Conservation (phyloP, 768 basidiomycete species). For the Amanita pseudoporphyria region DNA sequence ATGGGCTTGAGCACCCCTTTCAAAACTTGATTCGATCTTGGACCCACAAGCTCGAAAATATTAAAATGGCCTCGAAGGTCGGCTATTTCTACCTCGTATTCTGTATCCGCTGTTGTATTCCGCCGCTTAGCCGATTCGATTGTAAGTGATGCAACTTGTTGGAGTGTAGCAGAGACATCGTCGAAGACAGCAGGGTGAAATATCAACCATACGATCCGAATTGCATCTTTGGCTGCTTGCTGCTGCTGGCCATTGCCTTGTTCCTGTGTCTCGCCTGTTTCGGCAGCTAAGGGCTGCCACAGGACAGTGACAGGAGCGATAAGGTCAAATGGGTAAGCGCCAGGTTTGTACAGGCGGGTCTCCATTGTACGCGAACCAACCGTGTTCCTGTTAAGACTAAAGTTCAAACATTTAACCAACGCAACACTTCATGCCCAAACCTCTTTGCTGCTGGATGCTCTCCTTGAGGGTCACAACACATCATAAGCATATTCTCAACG, state of each 20-base stretch:
- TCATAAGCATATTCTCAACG: constrained; percentile 40
- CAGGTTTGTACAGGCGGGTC: constrained; percentile 55
- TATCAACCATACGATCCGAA: constrained; percentile 61
- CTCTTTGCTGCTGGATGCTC: constrained; percentile 50
- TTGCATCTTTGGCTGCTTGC: constrained; percentile 1
- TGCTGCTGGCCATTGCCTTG: constrained; percentile 23
- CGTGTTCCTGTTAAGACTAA: constrained; percentile 36
- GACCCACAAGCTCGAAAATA: constrained; percentile 86
- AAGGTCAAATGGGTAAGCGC: constrained; percentile 56
- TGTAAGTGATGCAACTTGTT: constrained; percentile 37
- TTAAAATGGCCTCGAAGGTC: constrained; percentile 68
- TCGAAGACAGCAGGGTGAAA: constrained; percentile 69
- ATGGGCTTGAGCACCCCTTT: constrained; percentile 51
- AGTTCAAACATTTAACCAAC: neutral
- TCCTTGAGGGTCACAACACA: constrained; percentile 57
- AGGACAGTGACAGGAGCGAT: constrained; percentile 66
- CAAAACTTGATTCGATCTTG: constrained; percentile 67
- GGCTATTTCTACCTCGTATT: constrained; percentile 46
- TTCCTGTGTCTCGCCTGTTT: constrained; percentile 1
- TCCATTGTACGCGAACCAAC: constrained; percentile 58
- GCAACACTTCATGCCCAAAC: constrained; percentile 23
- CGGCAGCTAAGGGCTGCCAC: constrained; percentile 44
- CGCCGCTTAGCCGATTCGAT: constrained; percentile 27
- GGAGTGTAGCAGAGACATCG: constrained; percentile 44
- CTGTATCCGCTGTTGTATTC: constrained; percentile 14